Evolutionary conservation across 192 early-diverging fungal species (phyloP).

Genomic region (Cetraspora pellucida): DNA sequence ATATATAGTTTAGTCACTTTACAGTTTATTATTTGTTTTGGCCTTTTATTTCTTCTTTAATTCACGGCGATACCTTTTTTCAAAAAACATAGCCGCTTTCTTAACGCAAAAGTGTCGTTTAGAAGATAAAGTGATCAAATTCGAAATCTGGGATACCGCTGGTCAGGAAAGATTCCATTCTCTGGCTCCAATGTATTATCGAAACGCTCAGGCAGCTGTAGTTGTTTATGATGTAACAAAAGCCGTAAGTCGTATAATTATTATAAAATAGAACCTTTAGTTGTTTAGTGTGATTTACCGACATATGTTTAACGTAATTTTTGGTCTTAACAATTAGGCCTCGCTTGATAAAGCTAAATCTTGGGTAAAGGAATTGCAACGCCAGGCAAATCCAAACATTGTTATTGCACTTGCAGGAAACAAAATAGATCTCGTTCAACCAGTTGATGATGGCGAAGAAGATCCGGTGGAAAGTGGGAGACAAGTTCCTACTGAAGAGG

Average conservation of each 20-base stretch:
- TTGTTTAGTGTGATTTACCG: neutral
- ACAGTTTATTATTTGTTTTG: neutral
- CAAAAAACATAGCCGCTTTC: slow-evolving; percentile 63
- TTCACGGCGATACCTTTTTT: neutral
- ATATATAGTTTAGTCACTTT: neutral
- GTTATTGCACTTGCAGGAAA: slow-evolving; percentile 97
- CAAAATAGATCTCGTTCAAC: slow-evolving; percentile 82
- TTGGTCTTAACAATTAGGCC: slow-evolving; percentile 48
- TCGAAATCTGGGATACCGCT: slow-evolving; percentile 92
- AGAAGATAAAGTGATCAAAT: slow-evolving; percentile 82
- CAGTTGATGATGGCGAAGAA: slow-evolving; percentile 47
- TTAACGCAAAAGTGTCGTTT: slow-evolving; percentile 93
- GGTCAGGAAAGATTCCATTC: slow-evolving; percentile 99
- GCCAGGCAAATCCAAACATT: slow-evolving; percentile 93
- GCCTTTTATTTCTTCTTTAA: neutral
- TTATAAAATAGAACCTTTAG: slow-evolving; percentile 1
- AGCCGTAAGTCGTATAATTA: slow-evolving; percentile 46
- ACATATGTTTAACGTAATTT: slow-evolving; percentile 8
- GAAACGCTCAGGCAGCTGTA: slow-evolving; percentile 95
- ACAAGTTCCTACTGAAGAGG: slow-evolving; percentile 76
- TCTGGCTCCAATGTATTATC: slow-evolving; percentile 96
- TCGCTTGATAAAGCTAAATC: slow-evolving; percentile 92
- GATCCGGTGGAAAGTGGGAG: slow-evolving; percentile 50
- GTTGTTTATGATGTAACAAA: slow-evolving; percentile 97
- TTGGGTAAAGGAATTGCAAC: slow-evolving; percentile 96